Percentiles rank a stretch among this genome's conserved stretches.
phyloP scores from a whole-genome alignment of 768 basidiomycete species.

The Solioccasus polychromus region DNA sequence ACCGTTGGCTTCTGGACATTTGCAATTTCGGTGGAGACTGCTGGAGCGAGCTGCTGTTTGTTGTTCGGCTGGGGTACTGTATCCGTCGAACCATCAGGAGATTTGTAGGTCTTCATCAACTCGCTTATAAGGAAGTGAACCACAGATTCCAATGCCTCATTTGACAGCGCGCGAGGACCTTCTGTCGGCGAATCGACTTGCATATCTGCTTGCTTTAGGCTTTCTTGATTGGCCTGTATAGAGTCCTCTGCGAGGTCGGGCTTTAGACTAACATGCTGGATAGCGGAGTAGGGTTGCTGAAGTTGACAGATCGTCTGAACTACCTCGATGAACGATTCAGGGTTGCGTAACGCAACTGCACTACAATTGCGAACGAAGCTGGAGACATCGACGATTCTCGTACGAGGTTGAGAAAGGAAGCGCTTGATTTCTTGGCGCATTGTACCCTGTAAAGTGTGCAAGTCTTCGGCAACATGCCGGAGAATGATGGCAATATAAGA shows the following conservation, averaged over 20 bases:
- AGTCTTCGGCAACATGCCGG: slow-evolving; percentile 89
- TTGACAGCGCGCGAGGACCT: slow-evolving; percentile 23
- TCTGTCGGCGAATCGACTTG: slow-evolving; percentile 46
- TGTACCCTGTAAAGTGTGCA: slow-evolving; percentile 55
- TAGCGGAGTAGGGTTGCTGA: slow-evolving; percentile 55
- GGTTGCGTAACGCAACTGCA: slow-evolving; percentile 79
- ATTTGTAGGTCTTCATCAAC: slow-evolving; percentile 59
- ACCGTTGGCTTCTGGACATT: slow-evolving; percentile 13
- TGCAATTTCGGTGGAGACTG: slow-evolving; percentile 11
- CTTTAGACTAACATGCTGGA: slow-evolving; percentile 60
- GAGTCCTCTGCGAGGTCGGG: slow-evolving; percentile 28
- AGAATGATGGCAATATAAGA: slow-evolving; percentile 84
- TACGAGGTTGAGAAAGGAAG: slow-evolving; percentile 73
- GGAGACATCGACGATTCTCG: slow-evolving; percentile 62
- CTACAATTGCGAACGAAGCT: slow-evolving; percentile 75
- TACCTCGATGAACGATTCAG: slow-evolving; percentile 69
- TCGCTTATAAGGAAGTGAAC: slow-evolving; percentile 74
- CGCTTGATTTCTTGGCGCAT: slow-evolving; percentile 84
- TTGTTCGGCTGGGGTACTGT: slow-evolving; percentile 12
- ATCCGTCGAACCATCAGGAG: slow-evolving; percentile 33
- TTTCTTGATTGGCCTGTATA: slow-evolving; percentile 9
- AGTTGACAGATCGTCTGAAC: slow-evolving; percentile 72
- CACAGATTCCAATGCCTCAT: slow-evolving; percentile 54
- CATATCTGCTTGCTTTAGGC: slow-evolving; percentile 46
- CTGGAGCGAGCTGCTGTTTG: slow-evolving; percentile 13